Evolutionary conservation across 257 asterid species (phyloP), one percentile per base, ranked within the genome.

Genomic region (Cruciata laevipes): DNA sequence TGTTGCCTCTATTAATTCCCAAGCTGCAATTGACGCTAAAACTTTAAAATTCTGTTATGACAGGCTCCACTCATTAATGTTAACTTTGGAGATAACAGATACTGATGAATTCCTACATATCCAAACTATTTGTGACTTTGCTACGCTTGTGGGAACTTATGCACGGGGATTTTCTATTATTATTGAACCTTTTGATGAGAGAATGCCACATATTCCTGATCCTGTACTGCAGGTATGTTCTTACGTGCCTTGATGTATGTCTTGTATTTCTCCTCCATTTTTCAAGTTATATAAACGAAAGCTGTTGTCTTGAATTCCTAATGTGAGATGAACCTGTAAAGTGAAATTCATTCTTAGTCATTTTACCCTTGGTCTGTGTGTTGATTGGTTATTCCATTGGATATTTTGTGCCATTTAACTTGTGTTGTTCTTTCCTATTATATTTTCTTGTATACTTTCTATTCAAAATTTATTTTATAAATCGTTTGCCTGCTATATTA

Each of bases 181-280:
- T 59, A 90, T 94, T 53, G 99, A 94, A 72, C 97, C 99, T 67
- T 81, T 77, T 75, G 99, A 94, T 67, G 99, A 94, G 76, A 86
- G 99, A 74, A 94, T 94, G 99, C 96, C 97, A 21, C 95, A 90
- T 72, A 88, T 87, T 71, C 99, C 97, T 38, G 99, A 94, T 73
- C 99, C 99, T 70, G 96, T 94, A 24, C 89, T 94, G 58, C 99
- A 90, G 99, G 99, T 93, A 16, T 71, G 75, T 53, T 58, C 61
- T 24, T 51, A 31, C 52, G 32, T 25, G 73, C 61, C 55, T 52
- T 8, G 2, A 13, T 23, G 65, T 37, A 12, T 32, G 13, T 20
- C 33, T 51, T 23, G 16, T 47, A 47, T 16, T 47, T 47, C 55
- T 47, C 55, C 13, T 27, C 14, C 52, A 16, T 35, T 32, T 62